Base-by-base conservation (phyloP, 257 asterid genomes). In the Lithospermum erythrorhizon region DNA sequence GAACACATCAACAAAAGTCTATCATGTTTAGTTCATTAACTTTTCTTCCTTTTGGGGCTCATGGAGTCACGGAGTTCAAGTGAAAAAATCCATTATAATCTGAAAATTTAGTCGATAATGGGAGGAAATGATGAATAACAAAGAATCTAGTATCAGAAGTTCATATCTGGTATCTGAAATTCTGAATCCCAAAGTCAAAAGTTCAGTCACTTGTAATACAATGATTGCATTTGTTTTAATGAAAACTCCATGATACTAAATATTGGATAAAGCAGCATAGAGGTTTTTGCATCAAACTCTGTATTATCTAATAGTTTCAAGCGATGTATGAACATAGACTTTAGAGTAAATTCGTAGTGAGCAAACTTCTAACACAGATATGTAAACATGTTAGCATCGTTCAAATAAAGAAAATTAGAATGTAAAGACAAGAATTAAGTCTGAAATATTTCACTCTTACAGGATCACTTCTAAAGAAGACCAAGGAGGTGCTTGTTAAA, bases 391-490 rank as follows among this genome's bases (percentile, higher is more conserved):
- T 41, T 41, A 41, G 24, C 0, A 20, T 53, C 15, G 3, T 22
- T n/a, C 24, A 19, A 53, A 53, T 9, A 53, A 37, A 52, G 19
- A 35, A 22, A 64, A 5, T 27, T 55, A 32, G 20, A 37, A 21
- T 16, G 27, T 18, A 37, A 56, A 65, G 47, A n/a, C 20, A 1
- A 37, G 6, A 49, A 35, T 14, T 1, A 32, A 30, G 3, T 35
- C 25, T 24, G 14, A 23, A 64, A 37, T 73, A 61, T n/a, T 18
- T 30, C 65, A 59, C 61, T 82, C 97, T 80, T 77, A 93, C 99
- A 35, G 99, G 99, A 73, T 93, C 99, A 73, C 85, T 93, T 75
- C 99, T 89, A 68, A 84, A 87, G 90, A 93, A 93, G 73, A 93
- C 99, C 83, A 93, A 79, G 66, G 99, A 89, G 56, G 97, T 93